Evolutionary conservation across 2,329 filamentous ascomycete species (phyloP).

Genomic region (Aquanectria penicillioides): DNA sequence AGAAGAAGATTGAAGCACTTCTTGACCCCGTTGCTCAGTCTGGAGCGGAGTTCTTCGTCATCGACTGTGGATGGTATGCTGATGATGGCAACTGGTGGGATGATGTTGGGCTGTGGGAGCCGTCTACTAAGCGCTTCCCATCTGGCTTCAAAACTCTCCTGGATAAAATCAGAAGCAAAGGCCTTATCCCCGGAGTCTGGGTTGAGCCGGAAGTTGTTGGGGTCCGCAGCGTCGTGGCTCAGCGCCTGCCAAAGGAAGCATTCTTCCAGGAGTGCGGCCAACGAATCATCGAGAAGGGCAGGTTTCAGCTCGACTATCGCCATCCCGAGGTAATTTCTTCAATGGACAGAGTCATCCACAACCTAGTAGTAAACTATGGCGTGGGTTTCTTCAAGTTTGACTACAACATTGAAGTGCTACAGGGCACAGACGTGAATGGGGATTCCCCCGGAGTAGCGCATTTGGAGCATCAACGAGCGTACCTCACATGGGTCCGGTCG

Average conservation of each 20-base stretch:
- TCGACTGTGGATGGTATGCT: slow-evolving; percentile 50
- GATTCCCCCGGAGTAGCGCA: slow-evolving; percentile 39
- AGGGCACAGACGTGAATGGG: slow-evolving; percentile 43
- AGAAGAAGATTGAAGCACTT: slow-evolving; percentile 43
- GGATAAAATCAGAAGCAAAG: slow-evolving; percentile 35
- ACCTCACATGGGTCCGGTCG: slow-evolving; percentile 44
- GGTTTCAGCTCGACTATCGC: slow-evolving; percentile 48
- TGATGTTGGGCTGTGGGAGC: slow-evolving; percentile 48
- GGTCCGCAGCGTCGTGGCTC: slow-evolving; percentile 31
- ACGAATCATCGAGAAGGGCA: slow-evolving; percentile 44
- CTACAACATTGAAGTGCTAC: slow-evolving; percentile 49
- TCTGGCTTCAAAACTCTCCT: slow-evolving; percentile 42
- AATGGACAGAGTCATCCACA: slow-evolving; percentile 40
- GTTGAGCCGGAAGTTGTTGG: slow-evolving; percentile 50
- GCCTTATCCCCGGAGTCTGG: slow-evolving; percentile 46
- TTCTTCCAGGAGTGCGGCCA: slow-evolving; percentile 47
- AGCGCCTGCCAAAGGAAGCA: slow-evolving; percentile 41
- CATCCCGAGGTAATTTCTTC: slow-evolving; percentile 36
- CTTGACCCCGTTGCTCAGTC: slow-evolving; percentile 42
- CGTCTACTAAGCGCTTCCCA: slow-evolving; percentile 45
- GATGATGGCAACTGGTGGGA: slow-evolving; percentile 50
- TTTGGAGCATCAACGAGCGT: slow-evolving; percentile 46
- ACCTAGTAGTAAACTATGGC: slow-evolving; percentile 39
- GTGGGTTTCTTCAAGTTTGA: slow-evolving; percentile 50
- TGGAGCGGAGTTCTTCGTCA: slow-evolving; percentile 50